Conservation (phyloP, 352 stramenopile genomes). For the Phytopythium mirpurense region DNA sequence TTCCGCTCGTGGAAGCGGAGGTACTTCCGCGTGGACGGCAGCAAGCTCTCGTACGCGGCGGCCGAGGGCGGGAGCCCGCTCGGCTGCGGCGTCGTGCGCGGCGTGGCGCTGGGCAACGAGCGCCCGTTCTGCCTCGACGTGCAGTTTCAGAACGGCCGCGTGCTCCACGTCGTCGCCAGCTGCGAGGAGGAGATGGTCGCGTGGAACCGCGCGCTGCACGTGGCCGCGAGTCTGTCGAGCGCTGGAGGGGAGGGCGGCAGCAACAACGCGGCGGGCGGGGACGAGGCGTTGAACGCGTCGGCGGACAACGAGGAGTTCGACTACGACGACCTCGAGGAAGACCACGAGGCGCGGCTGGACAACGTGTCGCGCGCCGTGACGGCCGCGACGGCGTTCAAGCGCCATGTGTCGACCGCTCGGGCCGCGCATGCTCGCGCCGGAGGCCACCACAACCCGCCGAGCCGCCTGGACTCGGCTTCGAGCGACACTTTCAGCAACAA, state of each 20-base stretch:
- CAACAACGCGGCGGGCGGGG: slow-evolving; percentile 23
- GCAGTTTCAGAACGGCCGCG: slow-evolving; percentile 51
- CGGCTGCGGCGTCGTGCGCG: slow-evolving; percentile 43
- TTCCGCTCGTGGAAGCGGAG: slow-evolving; percentile 67
- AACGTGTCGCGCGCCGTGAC: slow-evolving; percentile 27
- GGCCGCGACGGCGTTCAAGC: slow-evolving; percentile 32
- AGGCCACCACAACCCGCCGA: not conserved
- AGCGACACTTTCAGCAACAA: not conserved
- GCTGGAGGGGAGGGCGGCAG: slow-evolving; percentile 11
- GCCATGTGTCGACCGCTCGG: slow-evolving; percentile 7
- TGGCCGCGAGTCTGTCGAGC: slow-evolving; percentile 24
- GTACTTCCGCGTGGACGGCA: slow-evolving; percentile 53
- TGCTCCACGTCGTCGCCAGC: slow-evolving; percentile 49
- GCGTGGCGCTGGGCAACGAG: slow-evolving; percentile 47
- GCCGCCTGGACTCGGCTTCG: slow-evolving; percentile 2
- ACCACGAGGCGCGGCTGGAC: slow-evolving; percentile 22
- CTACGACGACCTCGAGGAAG: slow-evolving; percentile 44
- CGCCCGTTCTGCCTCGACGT: slow-evolving; percentile 71
- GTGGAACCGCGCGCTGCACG: slow-evolving; percentile 58
- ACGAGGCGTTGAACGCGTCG: not conserved
- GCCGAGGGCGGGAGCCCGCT: slow-evolving; percentile 29
- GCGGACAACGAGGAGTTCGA: slow-evolving; percentile 35
- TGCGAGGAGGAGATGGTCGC: slow-evolving; percentile 50
- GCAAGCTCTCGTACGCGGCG: slow-evolving; percentile 53
- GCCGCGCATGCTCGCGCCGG: not conserved